Evolutionary conservation across 306 rosid genomes (phyloP).

Genomic region (Lagenaria siceraria): DNA sequence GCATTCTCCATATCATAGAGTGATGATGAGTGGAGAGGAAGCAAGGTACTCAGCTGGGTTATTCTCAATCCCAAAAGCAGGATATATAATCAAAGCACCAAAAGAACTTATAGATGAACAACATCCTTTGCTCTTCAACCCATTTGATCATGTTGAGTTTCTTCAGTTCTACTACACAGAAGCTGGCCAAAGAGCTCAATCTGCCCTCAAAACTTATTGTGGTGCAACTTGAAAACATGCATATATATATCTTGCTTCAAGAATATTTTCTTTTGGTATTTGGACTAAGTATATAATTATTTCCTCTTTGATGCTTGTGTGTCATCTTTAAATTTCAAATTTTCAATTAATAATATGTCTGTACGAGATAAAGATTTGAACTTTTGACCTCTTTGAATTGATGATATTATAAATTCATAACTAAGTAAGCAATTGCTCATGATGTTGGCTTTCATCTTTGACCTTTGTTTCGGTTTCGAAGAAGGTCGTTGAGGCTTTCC

Average conservation of each 20-base stretch:
- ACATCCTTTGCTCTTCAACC: constrained; percentile 52
- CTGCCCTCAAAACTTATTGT: constrained; percentile 38
- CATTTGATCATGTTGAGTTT: constrained; percentile 42
- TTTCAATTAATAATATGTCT: too few species aligned
- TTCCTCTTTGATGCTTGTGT: neutral
- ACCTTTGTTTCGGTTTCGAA: too few species aligned
- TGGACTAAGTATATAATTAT: neutral
- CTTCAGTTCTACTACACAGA: constrained; percentile 26
- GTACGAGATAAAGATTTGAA: too few species aligned
- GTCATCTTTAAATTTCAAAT: neutral
- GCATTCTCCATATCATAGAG: constrained; percentile 48
- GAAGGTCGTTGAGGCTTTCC: too few species aligned
- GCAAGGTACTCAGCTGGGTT: constrained; percentile 50
- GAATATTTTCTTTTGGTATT: neutral
- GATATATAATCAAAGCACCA: constrained; percentile 36
- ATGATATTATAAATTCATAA: too few species aligned
- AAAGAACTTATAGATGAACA: constrained; percentile 56
- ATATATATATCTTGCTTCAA: neutral
- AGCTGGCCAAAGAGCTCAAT: constrained; percentile 29
- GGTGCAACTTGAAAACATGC: constrained; percentile 15
- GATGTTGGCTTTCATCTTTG: too few species aligned
- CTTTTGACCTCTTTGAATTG: too few species aligned
- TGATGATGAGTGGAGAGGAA: constrained; percentile 53
- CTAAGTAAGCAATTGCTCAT: too few species aligned
- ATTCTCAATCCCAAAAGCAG: constrained; percentile 49